Conservation (phyloP, 2,329 filamentous ascomycete genomes). For the Endocalyx cinctus region DNA sequence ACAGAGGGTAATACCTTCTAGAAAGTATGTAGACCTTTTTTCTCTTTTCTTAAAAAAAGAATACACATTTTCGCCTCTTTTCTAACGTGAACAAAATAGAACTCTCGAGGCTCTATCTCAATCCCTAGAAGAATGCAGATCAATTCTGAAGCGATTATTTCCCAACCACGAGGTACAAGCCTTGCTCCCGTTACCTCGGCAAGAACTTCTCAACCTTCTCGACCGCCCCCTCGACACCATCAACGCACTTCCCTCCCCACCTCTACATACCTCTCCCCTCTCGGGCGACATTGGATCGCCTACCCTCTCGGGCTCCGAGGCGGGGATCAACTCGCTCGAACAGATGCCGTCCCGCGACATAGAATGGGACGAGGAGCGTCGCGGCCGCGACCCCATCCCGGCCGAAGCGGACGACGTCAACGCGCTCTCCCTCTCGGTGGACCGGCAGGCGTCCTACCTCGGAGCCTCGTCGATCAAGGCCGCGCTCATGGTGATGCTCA, state of each 20-base stretch:
- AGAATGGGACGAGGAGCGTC: conserved; percentile 63
- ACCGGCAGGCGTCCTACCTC: conserved; percentile 61
- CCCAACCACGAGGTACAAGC: conserved; percentile 51
- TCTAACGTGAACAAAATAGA: conserved; percentile 23
- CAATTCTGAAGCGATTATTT: conserved; percentile 58
- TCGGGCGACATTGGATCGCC: conserved; percentile 46
- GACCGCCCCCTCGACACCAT: conserved; percentile 41
- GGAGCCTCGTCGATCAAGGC: conserved; percentile 73
- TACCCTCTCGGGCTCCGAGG: conserved; percentile 45
- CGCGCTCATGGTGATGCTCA: conserved; percentile 66
- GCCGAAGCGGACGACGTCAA: conserved; percentile 68
- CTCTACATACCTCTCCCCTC: conserved; percentile 45
- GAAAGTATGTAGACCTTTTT: conserved; percentile 66
- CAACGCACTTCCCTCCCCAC: conserved; percentile 47
- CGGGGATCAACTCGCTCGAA: conserved; percentile 52
- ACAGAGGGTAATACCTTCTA: conserved; percentile 70
- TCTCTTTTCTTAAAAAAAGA: conserved; percentile 1
- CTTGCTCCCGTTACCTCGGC: conserved; percentile 50
- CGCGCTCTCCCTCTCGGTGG: conserved; percentile 56
- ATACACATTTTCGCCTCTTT: neutral
- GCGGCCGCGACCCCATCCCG: conserved; percentile 51
- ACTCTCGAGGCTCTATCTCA: conserved; percentile 61
- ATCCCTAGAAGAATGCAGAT: conserved; percentile 61
- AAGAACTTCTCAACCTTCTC: conserved; percentile 55
- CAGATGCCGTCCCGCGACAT: conserved; percentile 62